These are phyloP conservation scores for Lachnellula occidentalis DNA, from an alignment of 2,329 filamentous ascomycete species.

Conservation along the genomic window DNA sequence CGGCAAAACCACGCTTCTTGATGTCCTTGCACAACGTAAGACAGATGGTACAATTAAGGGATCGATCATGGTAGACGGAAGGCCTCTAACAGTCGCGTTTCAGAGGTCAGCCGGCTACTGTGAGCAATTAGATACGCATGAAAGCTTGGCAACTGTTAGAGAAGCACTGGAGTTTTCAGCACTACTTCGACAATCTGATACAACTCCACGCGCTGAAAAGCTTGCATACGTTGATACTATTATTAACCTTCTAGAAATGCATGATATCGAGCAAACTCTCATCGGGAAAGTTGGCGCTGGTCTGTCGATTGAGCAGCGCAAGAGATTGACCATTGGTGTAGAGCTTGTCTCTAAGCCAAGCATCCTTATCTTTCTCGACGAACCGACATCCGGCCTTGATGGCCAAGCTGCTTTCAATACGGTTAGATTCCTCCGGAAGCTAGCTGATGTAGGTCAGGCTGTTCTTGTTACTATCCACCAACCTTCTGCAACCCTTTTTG, in stretches of 20 bases:
- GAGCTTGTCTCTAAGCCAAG: conserved; percentile 52
- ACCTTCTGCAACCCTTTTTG: conserved; percentile 47
- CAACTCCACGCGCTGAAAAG: conserved; percentile 69
- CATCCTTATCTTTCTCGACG: conserved; percentile 57
- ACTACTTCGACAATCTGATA: conserved; percentile 75
- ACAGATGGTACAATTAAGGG: conserved; percentile 85
- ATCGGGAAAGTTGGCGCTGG: conserved; percentile 58
- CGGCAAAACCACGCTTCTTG: conserved; percentile 55
- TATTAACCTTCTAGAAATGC: conserved; percentile 54
- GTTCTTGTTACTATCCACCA: conserved; percentile 53
- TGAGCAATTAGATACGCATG: conserved; percentile 86
- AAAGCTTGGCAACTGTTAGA: conserved; percentile 72
- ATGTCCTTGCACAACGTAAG: conserved; percentile 54
- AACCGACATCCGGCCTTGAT: conserved; percentile 58
- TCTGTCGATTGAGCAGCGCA: conserved; percentile 56
- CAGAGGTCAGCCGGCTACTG: conserved; percentile 73
- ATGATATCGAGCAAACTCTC: conserved; percentile 60
- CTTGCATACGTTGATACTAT: conserved; percentile 83
- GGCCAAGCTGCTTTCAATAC: conserved; percentile 60
- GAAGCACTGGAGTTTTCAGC: conserved; percentile 86
- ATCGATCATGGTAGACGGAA: conserved; percentile 65
- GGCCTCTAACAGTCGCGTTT: conserved; percentile 71
- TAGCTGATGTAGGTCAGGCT: conserved; percentile 50
- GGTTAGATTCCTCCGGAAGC: conserved; percentile 54
- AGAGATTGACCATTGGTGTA: conserved; percentile 56